A percentile compares a stretch with the other conserved stretches of the same genome.
These are phyloP conservation scores for Trifolium pratense DNA, from an alignment of 306 rosid genomes.

Conservation along the genomic window DNA sequence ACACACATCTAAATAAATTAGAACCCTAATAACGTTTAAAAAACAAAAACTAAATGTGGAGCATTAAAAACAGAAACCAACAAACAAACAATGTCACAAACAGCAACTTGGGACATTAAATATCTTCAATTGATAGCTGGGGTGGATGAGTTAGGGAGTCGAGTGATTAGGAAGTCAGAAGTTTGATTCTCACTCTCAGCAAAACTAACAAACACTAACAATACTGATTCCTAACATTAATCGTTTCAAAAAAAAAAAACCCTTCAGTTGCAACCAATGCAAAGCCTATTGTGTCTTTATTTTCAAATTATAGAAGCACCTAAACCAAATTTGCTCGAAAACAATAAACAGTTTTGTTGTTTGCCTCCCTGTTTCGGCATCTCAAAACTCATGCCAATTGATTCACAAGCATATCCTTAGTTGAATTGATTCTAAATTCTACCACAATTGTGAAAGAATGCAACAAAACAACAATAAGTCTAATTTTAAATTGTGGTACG, in stretches of 20 bases:
- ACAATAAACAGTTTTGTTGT: background rate
- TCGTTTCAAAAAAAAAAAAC: no score
- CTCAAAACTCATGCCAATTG: background rate
- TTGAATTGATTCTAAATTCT: slow-evolving; percentile 8
- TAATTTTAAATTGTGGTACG: background rate
- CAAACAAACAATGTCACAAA: slow-evolving; percentile 10
- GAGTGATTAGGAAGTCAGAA: no score
- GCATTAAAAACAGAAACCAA: background rate
- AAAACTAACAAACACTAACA: no score
- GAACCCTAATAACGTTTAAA: background rate
- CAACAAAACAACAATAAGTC: background rate
- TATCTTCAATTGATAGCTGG: background rate
- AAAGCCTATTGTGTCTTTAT: slow-evolving; percentile 16
- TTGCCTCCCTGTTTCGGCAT: background rate
- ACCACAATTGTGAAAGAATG: background rate
- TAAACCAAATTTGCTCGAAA: slow-evolving; percentile 53
- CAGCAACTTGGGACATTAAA: slow-evolving; percentile 20
- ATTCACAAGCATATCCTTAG: background rate
- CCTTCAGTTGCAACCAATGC: slow-evolving; percentile 6
- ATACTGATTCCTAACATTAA: no score
- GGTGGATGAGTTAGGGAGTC: no score
- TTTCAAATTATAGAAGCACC: background rate
- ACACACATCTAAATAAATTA: slow-evolving; percentile 28
- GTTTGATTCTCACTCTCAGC: no score
- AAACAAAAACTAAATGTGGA: background rate